These are phyloP conservation scores for Colletotrichum lindemuthianum DNA, from an alignment of 2,329 filamentous ascomycete genomes.

Conservation along the genomic window DNA sequence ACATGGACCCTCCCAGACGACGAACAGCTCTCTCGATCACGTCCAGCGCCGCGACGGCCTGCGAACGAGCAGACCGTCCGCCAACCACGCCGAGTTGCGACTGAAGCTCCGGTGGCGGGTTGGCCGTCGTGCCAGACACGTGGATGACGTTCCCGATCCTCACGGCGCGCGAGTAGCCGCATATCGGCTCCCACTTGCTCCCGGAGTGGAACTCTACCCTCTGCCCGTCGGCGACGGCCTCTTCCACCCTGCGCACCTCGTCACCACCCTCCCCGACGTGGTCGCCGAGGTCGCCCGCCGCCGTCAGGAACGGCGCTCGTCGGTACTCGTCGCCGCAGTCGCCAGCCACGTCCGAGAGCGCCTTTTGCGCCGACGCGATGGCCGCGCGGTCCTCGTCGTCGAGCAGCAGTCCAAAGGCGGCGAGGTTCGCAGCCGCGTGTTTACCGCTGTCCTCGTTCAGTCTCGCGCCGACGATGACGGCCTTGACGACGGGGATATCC, in stretches of 20 bases:
- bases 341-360: slow-evolving; percentile 37
- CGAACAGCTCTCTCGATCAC: slow-evolving; percentile 4
- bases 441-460: neutral
- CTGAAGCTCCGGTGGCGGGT: slow-evolving; percentile 7
- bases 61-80: slow-evolving; percentile 13
- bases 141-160: neutral
- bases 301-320: slow-evolving; percentile 25
- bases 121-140: slow-evolving; percentile 26
- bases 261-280: slow-evolving; percentile 1
- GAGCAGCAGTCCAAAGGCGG: slow-evolving; percentile 39
- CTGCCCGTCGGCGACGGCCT: slow-evolving; percentile 5
- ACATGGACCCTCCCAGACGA: slow-evolving; percentile 17
- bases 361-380: slow-evolving; percentile 35
- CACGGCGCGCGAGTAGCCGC: slow-evolving; percentile 22
- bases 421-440: slow-evolving; percentile 45
- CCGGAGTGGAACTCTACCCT: slow-evolving; percentile 18
- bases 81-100: neutral
- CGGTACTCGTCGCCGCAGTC: slow-evolving; percentile 42
- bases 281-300: slow-evolving; percentile 15
- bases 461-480: slow-evolving; percentile 54
- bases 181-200: slow-evolving; percentile 24
- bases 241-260: slow-evolving; percentile 3
- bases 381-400: slow-evolving; percentile 36
- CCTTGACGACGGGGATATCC: slow-evolving; percentile 57
- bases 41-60: slow-evolving; percentile 22